These are phyloP conservation scores for Vachellia collinsii DNA, from an alignment of 306 rosid genomes.

Conservation along the genomic window DNA sequence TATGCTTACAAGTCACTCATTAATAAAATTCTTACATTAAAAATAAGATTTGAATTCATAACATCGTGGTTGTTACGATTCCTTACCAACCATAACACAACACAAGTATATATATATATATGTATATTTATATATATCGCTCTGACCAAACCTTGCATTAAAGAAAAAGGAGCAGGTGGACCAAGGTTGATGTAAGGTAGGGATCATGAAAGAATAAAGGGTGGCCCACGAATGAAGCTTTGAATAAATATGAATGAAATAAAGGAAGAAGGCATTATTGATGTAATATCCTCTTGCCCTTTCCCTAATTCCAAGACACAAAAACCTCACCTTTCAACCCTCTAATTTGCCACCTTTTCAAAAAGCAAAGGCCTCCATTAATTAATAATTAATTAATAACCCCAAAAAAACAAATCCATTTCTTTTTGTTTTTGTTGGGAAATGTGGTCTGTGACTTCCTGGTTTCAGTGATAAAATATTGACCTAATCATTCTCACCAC, in stretches of 20 bases:
- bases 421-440: slow-evolving; percentile 50
- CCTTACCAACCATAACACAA: no score
- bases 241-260: neutral
- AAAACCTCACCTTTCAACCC: slow-evolving; percentile 26
- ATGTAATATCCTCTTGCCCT: no score
- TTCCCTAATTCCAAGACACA: slow-evolving; percentile 74
- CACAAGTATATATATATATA: no score
- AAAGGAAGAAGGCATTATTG: neutral
- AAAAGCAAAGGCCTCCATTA: slow-evolving; percentile 62
- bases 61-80: no score
- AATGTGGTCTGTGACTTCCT: slow-evolving; percentile 45
- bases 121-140: no score
- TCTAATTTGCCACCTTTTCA: slow-evolving; percentile 64
- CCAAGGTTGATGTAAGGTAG: no score
- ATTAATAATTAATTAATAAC: neutral
- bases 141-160: no score
- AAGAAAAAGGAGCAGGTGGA: no score
- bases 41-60: no score
- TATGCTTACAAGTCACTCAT: no score
- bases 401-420: slow-evolving; percentile 33
- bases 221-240: no score
- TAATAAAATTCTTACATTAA: no score
- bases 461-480: slow-evolving; percentile 53
- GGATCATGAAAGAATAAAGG: neutral
- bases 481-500: slow-evolving; percentile 75